A percentile compares a stretch with the other conserved stretches of the same genome.
Conservation (phyloP, 331 rosid species). For the Quercus tomentella region DNA sequence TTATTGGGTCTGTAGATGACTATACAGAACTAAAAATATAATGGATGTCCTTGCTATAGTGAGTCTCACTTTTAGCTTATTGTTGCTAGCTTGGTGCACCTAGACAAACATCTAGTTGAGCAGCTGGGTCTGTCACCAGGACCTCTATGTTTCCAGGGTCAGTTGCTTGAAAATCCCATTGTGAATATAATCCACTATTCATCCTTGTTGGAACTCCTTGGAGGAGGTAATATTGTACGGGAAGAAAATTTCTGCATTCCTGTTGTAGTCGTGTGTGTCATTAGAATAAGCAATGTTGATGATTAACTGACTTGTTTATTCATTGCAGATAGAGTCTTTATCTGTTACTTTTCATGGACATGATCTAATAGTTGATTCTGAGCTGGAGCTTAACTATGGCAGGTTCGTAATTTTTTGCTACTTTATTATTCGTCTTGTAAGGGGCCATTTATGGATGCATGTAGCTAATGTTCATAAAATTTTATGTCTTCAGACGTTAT, state of each 20-base stretch:
- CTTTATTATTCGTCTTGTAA: neutral
- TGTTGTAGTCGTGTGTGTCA: neutral
- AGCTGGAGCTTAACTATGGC: conserved; percentile 94
- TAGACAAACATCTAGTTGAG: conserved; percentile 21
- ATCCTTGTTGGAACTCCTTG: neutral
- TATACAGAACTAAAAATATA: neutral
- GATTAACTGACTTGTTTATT: neutral
- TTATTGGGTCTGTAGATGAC: neutral
- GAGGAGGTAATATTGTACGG: conserved; percentile 9
- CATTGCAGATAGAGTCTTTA: conserved; percentile 82
- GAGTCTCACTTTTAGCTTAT: conserved; percentile 21
- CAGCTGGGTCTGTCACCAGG: conserved; percentile 26
- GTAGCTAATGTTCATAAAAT: conserved; percentile 8
- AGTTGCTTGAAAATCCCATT: conserved; percentile 16
- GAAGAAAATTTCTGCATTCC: neutral
- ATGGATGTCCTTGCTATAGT: neutral
- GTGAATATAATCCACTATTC: conserved; percentile 12
- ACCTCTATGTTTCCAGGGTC: conserved; percentile 17
- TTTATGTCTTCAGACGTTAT: conserved; percentile 60
- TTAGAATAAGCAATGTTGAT: neutral
- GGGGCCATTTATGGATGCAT: neutral
- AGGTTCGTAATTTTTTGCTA: conserved; percentile 47
- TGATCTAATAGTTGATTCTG: conserved; percentile 89
- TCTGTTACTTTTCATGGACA: conserved; percentile 99
- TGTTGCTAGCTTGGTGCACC: conserved; percentile 30